These are phyloP conservation scores for Cryomyces minteri DNA, from an alignment of 495 filamentous ascomycete genomes.

Conservation along the genomic window DNA sequence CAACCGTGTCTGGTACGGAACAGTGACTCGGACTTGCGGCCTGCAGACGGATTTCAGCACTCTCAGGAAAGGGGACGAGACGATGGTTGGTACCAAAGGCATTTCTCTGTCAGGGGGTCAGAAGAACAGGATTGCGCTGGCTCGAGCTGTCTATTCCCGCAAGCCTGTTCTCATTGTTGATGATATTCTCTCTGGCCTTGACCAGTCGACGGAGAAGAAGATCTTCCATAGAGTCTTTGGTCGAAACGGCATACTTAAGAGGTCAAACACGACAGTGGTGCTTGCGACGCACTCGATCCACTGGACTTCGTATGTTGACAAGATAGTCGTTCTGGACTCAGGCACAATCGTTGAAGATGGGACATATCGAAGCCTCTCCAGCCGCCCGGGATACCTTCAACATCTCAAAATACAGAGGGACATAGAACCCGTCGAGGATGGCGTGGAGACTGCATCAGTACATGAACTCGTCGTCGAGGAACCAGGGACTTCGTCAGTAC, in stretches of 20 bases:
- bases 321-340: constrained; percentile 6
- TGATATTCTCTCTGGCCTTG: constrained; percentile 22
- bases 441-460: neutral
- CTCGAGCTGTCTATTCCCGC: constrained; percentile 18
- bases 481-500: neutral
- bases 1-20: constrained; percentile 3
- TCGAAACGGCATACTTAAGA: constrained; percentile 18
- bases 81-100: constrained; percentile 6
- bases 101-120: constrained; percentile 8
- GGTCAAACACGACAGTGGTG: constrained; percentile 21
- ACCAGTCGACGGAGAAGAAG: constrained; percentile 20
- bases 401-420: neutral
- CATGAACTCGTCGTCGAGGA: neutral
- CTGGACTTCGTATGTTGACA: constrained; percentile 1
- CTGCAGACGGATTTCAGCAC: neutral
- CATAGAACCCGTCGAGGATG: neutral
- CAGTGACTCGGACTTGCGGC: constrained; percentile 1
- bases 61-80: constrained; percentile 6
- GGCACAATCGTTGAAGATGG: constrained; percentile 4
- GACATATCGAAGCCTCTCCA: neutral
- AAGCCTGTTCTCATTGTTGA: constrained; percentile 19
- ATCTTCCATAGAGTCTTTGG: constrained; percentile 24
- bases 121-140: constrained; percentile 13
- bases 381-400: no score
- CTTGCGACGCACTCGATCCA: constrained; percentile 16